phyloP scores from a whole-genome alignment of 306 rosid genomes.

The Heteromeles arbutifolia region DNA sequence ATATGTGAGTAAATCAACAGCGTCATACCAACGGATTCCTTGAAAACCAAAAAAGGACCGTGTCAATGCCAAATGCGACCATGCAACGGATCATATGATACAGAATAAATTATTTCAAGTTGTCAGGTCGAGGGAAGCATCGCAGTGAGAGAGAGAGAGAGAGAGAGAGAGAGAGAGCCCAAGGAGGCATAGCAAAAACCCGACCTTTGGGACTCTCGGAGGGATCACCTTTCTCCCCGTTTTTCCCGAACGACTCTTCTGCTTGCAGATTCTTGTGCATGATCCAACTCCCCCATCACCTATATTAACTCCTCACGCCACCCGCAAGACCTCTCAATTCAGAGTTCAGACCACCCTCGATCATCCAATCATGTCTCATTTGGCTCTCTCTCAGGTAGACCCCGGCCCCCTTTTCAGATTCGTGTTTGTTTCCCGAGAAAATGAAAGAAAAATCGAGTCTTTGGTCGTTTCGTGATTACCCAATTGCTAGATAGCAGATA shows the following conservation, averaged over 20 bases:
- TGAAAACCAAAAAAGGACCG: not conserved
- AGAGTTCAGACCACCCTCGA: not conserved
- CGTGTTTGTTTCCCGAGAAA: slow-evolving; percentile 15
- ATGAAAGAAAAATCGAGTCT: no score
- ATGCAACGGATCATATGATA: not conserved
- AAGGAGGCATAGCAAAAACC: slow-evolving; percentile 9
- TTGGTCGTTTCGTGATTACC: slow-evolving; percentile 5
- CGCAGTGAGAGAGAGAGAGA: not conserved
- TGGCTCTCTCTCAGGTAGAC: slow-evolving; percentile 38
- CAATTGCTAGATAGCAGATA: not conserved
- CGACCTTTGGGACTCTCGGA: slow-evolving; percentile 45
- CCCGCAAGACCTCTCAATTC: not conserved
- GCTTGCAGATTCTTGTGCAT: not conserved
- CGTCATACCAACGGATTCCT: no score
- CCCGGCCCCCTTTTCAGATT: not conserved
- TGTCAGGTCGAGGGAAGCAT: not conserved
- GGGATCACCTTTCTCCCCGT: slow-evolving; percentile 20
- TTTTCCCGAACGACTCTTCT: not conserved
- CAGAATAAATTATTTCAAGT: not conserved
- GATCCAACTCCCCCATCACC: not conserved
- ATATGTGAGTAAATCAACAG: no score
- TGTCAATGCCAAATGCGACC: not conserved
- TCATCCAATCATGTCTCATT: slow-evolving; percentile 36
- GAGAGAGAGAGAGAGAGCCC: not conserved
- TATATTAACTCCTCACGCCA: slow-evolving; percentile 1